phyloP scores from a whole-genome alignment of 164 flowering plant species.

The Buxus sempervirens region DNA sequence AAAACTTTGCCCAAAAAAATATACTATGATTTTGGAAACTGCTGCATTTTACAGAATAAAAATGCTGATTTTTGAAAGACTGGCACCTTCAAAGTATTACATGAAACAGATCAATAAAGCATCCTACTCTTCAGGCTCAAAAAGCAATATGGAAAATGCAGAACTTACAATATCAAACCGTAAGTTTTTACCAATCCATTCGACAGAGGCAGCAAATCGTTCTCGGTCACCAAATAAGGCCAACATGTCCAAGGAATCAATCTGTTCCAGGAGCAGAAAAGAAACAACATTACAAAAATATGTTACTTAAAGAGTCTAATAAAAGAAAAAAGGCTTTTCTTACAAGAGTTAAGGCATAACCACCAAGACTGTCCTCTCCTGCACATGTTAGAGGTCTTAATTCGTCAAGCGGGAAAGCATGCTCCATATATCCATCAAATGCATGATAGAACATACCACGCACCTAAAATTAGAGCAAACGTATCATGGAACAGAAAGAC shows the following conservation, averaged over 20 bases:
- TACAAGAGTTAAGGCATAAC: constrained; percentile 96
- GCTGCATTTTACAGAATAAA: too few species aligned
- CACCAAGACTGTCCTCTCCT: constrained; percentile 93
- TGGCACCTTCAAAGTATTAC: too few species aligned
- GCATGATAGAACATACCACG: constrained; percentile 96
- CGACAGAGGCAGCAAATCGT: constrained; percentile 72
- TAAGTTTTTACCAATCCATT: constrained; percentile 95
- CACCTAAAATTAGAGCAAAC: constrained; percentile 41
- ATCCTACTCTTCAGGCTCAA: too few species aligned
- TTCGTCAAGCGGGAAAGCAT: constrained; percentile 97
- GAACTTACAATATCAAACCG: constrained; percentile 91
- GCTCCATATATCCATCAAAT: constrained; percentile 85
- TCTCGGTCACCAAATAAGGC: constrained; percentile 85
- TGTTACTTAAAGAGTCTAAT: not conserved
- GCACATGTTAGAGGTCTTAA: constrained; percentile 75
- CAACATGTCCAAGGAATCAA: constrained; percentile 86
- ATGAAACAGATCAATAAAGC: too few species aligned
- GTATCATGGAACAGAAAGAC: not conserved
- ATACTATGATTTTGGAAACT: too few species aligned
- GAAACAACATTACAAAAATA: not conserved
- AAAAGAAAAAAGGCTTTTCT: constrained; percentile 14
- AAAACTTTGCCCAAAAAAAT: too few species aligned
- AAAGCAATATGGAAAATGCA: too few species aligned
- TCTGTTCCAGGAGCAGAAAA: constrained; percentile 37
- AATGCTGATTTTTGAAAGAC: too few species aligned